phyloP scores from a whole-genome alignment of 768 basidiomycete genomes.

The Galerina sulciceps region DNA sequence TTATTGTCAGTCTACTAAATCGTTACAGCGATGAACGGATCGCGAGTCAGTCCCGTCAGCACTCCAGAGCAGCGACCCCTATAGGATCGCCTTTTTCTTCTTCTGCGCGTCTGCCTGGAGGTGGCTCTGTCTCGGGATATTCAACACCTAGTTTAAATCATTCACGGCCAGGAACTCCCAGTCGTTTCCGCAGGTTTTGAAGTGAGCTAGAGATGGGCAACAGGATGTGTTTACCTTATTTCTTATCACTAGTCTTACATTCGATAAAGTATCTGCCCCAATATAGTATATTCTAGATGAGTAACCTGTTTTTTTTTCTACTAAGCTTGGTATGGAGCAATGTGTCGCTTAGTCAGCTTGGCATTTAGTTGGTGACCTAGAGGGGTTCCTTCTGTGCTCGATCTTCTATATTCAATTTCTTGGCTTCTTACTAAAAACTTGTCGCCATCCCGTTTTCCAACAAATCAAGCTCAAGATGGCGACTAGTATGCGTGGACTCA shows the following conservation, averaged over 20 bases:
- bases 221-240: conserved; percentile 15
- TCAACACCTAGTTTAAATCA: conserved; percentile 54
- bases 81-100: conserved; percentile 51
- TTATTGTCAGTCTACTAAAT: conserved; percentile 76
- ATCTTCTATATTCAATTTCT: not conserved
- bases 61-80: conserved; percentile 72
- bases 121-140: conserved; percentile 52
- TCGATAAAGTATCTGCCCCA: conserved; percentile 2
- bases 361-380: no score
- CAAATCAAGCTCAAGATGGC: conserved; percentile 60
- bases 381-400: no score
- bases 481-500: conserved; percentile 88
- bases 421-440: not conserved
- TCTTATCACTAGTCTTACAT: conserved; percentile 1
- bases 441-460: no score
- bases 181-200: conserved; percentile 37
- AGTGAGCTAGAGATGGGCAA: not conserved
- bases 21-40: conserved; percentile 70
- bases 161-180: conserved; percentile 71
- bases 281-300: not conserved
- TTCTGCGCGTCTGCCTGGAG: conserved; percentile 36
- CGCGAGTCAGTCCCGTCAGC: conserved; percentile 57
- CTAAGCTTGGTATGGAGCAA: no score
- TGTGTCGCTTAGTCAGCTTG: no score
- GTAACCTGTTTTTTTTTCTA: no score